These are phyloP conservation scores for Lactarius tabidus DNA, from an alignment of 768 basidiomycete species.

Conservation along the genomic window DNA sequence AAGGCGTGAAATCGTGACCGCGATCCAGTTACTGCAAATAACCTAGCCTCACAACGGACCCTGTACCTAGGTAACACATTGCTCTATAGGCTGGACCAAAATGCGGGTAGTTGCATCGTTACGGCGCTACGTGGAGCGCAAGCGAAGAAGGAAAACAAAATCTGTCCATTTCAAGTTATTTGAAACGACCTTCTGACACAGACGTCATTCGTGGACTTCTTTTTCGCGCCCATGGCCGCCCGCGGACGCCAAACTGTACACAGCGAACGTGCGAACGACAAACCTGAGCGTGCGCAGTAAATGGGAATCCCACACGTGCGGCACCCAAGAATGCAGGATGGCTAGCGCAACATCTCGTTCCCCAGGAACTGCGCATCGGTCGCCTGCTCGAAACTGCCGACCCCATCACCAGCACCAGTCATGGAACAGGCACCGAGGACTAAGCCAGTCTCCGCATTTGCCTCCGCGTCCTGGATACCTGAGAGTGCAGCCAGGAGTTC, in stretches of 20 bases:
- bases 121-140: background rate
- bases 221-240: conserved; percentile 2
- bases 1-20: background rate
- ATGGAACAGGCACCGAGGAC: background rate
- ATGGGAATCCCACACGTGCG: conserved; percentile 26
- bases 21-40: background rate
- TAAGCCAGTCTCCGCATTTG: conserved; percentile 27
- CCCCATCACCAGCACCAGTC: background rate
- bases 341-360: conserved; percentile 29
- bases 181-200: conserved; percentile 13
- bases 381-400: conserved; percentile 12
- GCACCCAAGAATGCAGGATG: conserved; percentile 29
- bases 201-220: background rate
- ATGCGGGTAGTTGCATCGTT: background rate
- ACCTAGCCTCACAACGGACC: background rate
- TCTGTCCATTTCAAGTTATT: conserved; percentile 2
- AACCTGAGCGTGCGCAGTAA: conserved; percentile 38
- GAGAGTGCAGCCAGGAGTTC: conserved; percentile 25
- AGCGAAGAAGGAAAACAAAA: background rate
- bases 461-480: conserved; percentile 33
- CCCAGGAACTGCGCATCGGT: conserved; percentile 35
- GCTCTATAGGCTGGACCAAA: background rate
- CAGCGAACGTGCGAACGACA: conserved; percentile 54
- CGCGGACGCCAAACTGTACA: conserved; percentile 34
- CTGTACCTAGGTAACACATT: background rate